Conservation (phyloP, 2,329 filamentous ascomycete genomes). For the Elsinoe australis region DNA sequence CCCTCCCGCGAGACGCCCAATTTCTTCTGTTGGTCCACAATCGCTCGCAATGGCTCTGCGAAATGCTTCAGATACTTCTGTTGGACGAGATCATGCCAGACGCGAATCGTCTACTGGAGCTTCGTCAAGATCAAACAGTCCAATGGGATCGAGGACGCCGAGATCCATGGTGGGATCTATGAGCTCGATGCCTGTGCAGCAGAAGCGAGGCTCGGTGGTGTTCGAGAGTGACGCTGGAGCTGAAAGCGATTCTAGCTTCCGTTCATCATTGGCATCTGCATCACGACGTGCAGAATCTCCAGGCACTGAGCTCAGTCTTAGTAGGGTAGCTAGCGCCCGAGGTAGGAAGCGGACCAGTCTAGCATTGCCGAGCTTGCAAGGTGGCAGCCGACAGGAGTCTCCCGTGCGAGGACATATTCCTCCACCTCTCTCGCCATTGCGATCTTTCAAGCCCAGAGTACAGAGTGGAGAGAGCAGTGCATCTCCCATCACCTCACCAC, state of each 20-base stretch:
- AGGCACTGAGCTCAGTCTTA: constrained; percentile 72
- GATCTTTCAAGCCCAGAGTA: constrained; percentile 73
- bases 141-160: constrained; percentile 82
- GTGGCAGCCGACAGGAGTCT: constrained; percentile 80
- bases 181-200: constrained; percentile 54
- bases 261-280: constrained; percentile 68
- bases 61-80: constrained; percentile 43
- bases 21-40: constrained; percentile 43
- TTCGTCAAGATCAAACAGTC: constrained; percentile 82
- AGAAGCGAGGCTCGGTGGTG: constrained; percentile 60
- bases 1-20: not conserved
- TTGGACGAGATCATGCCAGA: constrained; percentile 33
- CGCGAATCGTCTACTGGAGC: constrained; percentile 56
- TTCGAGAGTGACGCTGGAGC: constrained; percentile 76
- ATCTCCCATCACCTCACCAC: constrained; percentile 84
- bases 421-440: constrained; percentile 67
- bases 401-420: constrained; percentile 62
- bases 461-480: constrained; percentile 58
- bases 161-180: constrained; percentile 61
- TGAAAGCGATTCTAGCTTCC: constrained; percentile 78
- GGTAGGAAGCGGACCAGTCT: constrained; percentile 83
- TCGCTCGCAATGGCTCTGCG: constrained; percentile 51
- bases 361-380: constrained; percentile 59
- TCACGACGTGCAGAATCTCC: constrained; percentile 78
- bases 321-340: constrained; percentile 67